A percentile compares a stretch with the other conserved stretches of the same genome.
Evolutionary conservation across 2,329 filamentous ascomycete species (phyloP).

Genomic region (Aspergillus proliferans): DNA sequence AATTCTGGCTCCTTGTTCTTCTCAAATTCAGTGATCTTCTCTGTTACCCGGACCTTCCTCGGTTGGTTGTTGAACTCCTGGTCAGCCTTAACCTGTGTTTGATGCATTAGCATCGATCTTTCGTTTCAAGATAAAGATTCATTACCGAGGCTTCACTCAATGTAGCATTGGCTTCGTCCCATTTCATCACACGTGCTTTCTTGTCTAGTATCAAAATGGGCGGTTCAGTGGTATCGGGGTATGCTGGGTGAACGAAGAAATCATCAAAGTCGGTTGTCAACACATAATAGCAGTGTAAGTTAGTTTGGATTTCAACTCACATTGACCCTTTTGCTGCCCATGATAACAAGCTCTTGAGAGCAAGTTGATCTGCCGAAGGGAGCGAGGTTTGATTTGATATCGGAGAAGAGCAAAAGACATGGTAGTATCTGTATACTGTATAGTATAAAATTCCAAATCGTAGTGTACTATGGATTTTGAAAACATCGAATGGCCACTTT

Average conservation of each 20-base stretch:
- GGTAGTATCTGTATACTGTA: not conserved
- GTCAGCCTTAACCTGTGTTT: not conserved
- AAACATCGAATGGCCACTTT: not conserved
- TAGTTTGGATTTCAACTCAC: not conserved
- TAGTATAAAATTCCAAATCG: not conserved
- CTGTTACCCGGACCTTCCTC: not conserved
- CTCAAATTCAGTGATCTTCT: not conserved
- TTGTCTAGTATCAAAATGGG: not conserved
- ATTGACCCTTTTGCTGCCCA: not conserved
- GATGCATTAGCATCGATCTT: not conserved
- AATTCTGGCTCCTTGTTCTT: not conserved
- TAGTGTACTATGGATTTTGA: not conserved
- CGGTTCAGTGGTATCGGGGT: not conserved
- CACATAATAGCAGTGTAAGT: not conserved
- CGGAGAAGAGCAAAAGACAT: not conserved
- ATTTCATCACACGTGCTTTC: not conserved
- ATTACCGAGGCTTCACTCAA: not conserved
- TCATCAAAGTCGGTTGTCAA: not conserved
- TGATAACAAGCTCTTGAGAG: not conserved
- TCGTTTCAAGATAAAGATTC: not conserved
- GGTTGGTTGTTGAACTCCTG: not conserved
- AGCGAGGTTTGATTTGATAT: not conserved
- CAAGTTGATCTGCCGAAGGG: not conserved
- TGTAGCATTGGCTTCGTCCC: not conserved
- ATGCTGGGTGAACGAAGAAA: not conserved